phyloP scores from a whole-genome alignment of 2,329 filamentous ascomycete species.

The Mollisiaceae sp. region DNA sequence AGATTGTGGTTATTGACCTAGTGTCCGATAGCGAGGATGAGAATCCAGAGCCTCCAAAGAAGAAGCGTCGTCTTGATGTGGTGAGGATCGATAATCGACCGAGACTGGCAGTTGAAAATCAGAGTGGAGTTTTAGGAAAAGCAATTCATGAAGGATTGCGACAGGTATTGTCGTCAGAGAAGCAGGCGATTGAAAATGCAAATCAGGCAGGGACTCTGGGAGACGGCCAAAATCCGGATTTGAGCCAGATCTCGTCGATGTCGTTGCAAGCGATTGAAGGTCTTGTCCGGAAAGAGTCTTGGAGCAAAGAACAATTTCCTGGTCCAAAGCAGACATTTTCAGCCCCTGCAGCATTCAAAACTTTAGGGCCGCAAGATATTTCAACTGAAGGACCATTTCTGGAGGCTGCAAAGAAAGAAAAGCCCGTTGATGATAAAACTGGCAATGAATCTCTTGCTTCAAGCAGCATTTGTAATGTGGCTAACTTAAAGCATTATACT shows the following conservation, averaged over 20 bases:
- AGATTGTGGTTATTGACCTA: background rate
- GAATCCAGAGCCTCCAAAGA: background rate
- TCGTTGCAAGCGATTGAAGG: background rate
- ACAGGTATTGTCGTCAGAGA: background rate
- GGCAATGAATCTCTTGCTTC: background rate
- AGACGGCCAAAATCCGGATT: background rate
- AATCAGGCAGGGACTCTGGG: background rate
- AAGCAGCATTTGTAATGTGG: background rate
- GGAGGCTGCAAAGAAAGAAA: background rate
- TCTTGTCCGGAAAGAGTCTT: background rate
- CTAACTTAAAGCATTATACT: background rate
- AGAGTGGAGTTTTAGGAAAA: background rate
- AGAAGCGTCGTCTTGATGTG: background rate
- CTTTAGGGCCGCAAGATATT: background rate
- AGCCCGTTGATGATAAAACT: background rate
- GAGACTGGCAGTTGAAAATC: background rate
- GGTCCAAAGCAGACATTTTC: background rate
- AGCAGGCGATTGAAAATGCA: background rate
- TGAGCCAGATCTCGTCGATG: background rate
- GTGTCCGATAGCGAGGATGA: background rate
- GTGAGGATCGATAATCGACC: background rate
- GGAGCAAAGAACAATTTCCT: background rate
- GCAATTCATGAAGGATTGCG: background rate
- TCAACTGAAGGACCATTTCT: background rate
- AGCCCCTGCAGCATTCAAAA: background rate